These are phyloP conservation scores for Pseudozyma tsukubaensis DNA, from an alignment of 1,284 basidiomycete species.

Conservation along the genomic window DNA sequence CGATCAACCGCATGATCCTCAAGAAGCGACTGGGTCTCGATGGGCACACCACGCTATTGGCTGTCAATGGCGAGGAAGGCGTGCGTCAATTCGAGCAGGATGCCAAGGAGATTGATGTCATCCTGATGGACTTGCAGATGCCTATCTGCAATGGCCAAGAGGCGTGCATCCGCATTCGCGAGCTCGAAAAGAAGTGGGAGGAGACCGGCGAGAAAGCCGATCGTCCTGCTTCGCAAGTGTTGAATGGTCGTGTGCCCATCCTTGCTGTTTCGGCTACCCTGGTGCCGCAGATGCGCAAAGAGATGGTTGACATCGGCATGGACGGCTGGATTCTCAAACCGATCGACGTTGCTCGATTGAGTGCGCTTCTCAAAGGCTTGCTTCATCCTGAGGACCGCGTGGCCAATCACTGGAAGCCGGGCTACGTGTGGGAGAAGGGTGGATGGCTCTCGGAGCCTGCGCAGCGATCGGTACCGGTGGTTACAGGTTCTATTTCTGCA, in stretches of 20 bases:
- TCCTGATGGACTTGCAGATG: constrained; percentile 90
- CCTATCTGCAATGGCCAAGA: constrained; percentile 83
- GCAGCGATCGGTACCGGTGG: constrained; percentile 29
- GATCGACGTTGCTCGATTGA: constrained; percentile 75
- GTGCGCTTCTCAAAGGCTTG: constrained; percentile 54
- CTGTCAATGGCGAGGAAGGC: constrained; percentile 82
- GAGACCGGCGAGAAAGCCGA: constrained; percentile 31
- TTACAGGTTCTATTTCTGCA: constrained; percentile 17
- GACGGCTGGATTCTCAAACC: constrained; percentile 91
- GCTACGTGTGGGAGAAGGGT: constrained; percentile 62
- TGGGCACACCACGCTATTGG: constrained; percentile 77
- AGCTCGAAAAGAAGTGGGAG: constrained; percentile 39
- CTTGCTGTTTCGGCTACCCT: constrained; percentile 86
- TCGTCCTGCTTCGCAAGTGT: constrained; percentile 68
- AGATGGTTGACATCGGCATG: constrained; percentile 76
- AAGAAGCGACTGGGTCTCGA: constrained; percentile 78
- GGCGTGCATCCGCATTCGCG: constrained; percentile 76
- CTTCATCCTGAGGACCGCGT: constrained; percentile 48
- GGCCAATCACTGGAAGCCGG: constrained; percentile 55
- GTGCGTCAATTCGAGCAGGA: constrained; percentile 76
- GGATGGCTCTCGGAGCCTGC: constrained; percentile 62
- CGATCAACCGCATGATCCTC: constrained; percentile 81
- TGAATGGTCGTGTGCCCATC: constrained; percentile 81
- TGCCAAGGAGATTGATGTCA: constrained; percentile 76
- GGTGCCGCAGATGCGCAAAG: constrained; percentile 75